Percentiles rank a stretch among this genome's conserved stretches.
Evolutionary conservation across 1,284 basidiomycete genomes (phyloP).

Genomic region (Fomitopsis pinicola): DNA sequence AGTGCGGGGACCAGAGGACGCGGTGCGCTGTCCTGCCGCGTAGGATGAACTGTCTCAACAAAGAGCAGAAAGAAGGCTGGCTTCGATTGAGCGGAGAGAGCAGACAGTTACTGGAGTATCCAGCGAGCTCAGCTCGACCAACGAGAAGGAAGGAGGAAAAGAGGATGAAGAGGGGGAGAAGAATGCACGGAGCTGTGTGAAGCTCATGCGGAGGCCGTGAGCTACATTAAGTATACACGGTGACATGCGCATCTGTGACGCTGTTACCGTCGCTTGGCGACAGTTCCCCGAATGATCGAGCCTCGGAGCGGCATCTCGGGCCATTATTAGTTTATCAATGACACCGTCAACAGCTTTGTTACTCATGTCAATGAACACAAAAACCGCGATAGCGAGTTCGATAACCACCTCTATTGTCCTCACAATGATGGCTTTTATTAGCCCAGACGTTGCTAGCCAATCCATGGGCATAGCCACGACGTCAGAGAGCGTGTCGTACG

Average conservation of each 20-base stretch:
- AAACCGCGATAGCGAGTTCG: no score
- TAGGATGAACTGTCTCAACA: conserved; percentile 11
- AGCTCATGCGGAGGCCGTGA: background rate
- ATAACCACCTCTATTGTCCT: no score
- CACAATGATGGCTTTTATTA: no score
- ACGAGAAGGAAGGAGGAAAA: conserved; percentile 27
- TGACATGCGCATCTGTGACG: conserved; percentile 11
- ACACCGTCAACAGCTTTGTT: background rate
- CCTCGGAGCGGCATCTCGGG: background rate
- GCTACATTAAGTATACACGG: conserved; percentile 6
- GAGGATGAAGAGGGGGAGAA: conserved; percentile 17
- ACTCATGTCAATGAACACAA: background rate
- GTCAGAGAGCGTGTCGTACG: no score
- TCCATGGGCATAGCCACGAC: no score
- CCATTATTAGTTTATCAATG: background rate
- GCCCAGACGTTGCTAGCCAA: no score
- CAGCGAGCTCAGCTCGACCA: conserved; percentile 55
- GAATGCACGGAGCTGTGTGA: conserved; percentile 24
- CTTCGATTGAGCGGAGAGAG: conserved; percentile 21
- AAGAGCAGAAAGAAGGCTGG: conserved; percentile 25
- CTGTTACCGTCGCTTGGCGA: conserved; percentile 1
- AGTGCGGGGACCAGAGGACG: conserved; percentile 14
- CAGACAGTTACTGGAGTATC: conserved; percentile 23
- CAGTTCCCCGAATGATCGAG: background rate
- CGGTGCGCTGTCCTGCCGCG: conserved; percentile 29